Conservation (phyloP, 2,329 filamentous ascomycete genomes). For the Allantophomopsis cytisporea region DNA sequence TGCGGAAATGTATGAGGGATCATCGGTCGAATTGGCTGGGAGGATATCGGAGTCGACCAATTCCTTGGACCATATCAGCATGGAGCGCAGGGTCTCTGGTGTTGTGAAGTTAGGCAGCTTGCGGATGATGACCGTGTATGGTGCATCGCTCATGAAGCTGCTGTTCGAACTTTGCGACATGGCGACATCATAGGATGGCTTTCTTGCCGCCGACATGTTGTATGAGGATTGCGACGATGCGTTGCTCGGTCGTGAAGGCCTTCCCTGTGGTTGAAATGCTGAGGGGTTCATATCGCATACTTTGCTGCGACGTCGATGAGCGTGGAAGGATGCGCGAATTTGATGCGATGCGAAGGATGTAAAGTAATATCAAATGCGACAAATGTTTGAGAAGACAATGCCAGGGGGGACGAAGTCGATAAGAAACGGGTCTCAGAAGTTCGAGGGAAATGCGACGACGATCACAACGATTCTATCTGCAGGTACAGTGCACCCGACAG, state of each 20-base stretch:
- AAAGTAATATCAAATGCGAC: too few species aligned
- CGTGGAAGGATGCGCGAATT: too few species aligned
- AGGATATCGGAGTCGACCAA: constrained; percentile 36
- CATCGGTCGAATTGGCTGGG: constrained; percentile 31
- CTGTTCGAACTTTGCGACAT: constrained; percentile 5
- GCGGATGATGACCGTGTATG: constrained; percentile 34
- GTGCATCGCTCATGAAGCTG: constrained; percentile 6
- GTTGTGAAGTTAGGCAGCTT: constrained; percentile 38
- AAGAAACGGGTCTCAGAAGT: too few species aligned
- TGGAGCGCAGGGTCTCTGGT: constrained; percentile 37
- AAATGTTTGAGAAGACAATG: too few species aligned
- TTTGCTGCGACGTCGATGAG: constrained; percentile 9
- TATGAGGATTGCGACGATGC: constrained; percentile 12
- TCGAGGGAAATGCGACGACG: too few species aligned
- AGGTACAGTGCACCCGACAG: too few species aligned
- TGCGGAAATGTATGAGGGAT: constrained; percentile 35
- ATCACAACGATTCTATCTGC: too few species aligned
- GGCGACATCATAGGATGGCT: constrained; percentile 16
- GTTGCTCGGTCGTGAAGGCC: constrained; percentile 16
- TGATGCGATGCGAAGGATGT: too few species aligned
- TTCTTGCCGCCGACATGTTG: constrained; percentile 16
- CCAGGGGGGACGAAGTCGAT: too few species aligned
- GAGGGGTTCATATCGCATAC: constrained; percentile 19
- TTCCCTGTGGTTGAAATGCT: constrained; percentile 16
- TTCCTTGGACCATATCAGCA: constrained; percentile 46